These are phyloP conservation scores for Aspergillus pseudotamarii DNA, from an alignment of 2,329 filamentous ascomycete genomes.

Conservation along the genomic window DNA sequence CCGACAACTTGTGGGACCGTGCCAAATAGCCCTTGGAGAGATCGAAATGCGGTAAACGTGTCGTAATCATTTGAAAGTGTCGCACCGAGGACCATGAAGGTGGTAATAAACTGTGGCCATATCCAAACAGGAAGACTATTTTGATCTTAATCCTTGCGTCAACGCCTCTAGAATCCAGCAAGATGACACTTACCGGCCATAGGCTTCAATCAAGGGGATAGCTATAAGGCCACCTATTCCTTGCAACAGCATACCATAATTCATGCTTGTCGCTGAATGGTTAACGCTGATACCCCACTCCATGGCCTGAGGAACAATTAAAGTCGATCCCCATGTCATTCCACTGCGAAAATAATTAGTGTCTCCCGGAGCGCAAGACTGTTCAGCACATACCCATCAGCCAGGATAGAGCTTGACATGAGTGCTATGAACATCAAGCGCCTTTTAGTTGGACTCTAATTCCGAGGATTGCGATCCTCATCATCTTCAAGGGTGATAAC, in stretches of 20 bases:
- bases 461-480: conserved; percentile 24
- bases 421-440: conserved; percentile 36
- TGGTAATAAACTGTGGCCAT: conserved; percentile 44
- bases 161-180: background rate
- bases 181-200: conserved; percentile 38
- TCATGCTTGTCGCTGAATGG: conserved; percentile 42
- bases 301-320: conserved; percentile 41
- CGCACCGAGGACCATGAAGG: conserved; percentile 44
- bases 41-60: conserved; percentile 44
- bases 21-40: conserved; percentile 42
- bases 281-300: conserved; percentile 37
- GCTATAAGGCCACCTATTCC: conserved; percentile 42
- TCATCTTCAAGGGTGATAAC: background rate
- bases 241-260: conserved; percentile 43
- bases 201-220: conserved; percentile 43
- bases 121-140: conserved; percentile 45
- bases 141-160: background rate
- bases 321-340: conserved; percentile 46
- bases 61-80: conserved; percentile 42
- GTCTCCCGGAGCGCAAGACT: background rate
- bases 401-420: conserved; percentile 39
- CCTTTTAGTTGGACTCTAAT: conserved; percentile 35
- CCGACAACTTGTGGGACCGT: conserved; percentile 45
- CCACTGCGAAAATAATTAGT: conserved; percentile 22
- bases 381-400: conserved; percentile 34